A percentile compares a stretch with the other conserved stretches of the same genome.
Conservation (phyloP, 208 protist species). For the Acanthamoeba healyi region DNA sequence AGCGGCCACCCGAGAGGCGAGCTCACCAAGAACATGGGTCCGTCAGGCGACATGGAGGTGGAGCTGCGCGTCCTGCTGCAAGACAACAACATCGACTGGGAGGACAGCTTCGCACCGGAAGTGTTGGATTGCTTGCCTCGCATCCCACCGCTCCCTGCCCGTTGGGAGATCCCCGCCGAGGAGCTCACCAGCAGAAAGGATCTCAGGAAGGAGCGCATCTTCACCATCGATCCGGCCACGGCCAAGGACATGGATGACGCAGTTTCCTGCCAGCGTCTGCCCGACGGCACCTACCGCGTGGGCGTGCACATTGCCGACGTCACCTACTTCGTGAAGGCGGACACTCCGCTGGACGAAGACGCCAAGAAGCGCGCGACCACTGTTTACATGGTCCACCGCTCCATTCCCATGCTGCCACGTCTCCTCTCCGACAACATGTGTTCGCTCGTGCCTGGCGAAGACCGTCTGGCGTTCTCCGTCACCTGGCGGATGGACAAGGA, state of each 20-base stretch:
- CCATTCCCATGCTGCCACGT: conserved; percentile 89
- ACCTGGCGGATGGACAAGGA: conserved; percentile 90
- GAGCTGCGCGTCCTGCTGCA: conserved; percentile 90
- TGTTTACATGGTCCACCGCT: conserved; percentile 91
- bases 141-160: neutral
- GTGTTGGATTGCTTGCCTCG: conserved; percentile 73
- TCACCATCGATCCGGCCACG: conserved; percentile 92
- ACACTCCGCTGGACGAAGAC: conserved; percentile 92
- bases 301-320: conserved; percentile 97
- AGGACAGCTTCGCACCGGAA: conserved; percentile 76
- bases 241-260: conserved; percentile 93
- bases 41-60: conserved; percentile 89
- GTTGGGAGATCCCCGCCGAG: conserved; percentile 82
- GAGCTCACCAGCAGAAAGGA: conserved; percentile 87
- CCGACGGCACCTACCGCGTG: conserved; percentile 88
- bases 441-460: conserved; percentile 91
- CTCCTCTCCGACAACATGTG: conserved; percentile 94
- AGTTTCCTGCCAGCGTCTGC: conserved; percentile 82
- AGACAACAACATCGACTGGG: conserved; percentile 86
- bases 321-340: conserved; percentile 92
- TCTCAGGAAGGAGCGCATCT: conserved; percentile 86
- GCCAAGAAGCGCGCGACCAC: conserved; percentile 91
- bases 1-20: conserved; percentile 67
- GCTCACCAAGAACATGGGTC: conserved; percentile 83
- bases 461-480: conserved; percentile 93